A percentile compares a stretch with the other conserved stretches of the same genome.
Conservation (phyloP, 2,329 filamentous ascomycete genomes). For the Pseudogymnoascus sp. region DNA sequence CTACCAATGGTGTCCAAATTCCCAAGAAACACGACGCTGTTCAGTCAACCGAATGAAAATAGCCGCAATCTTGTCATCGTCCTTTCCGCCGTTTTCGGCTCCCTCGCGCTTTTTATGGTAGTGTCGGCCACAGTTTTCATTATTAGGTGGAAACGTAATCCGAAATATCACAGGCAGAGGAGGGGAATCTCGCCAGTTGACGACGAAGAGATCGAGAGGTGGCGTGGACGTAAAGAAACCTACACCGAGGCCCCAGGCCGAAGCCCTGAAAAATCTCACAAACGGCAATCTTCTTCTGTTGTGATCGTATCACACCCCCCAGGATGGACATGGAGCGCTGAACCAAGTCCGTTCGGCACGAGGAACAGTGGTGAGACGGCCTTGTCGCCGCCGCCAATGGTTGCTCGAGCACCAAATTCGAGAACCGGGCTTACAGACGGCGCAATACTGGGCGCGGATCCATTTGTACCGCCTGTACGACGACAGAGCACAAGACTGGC, state of each 20-base stretch:
- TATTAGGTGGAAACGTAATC: neutral
- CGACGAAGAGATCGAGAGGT: slow-evolving; percentile 58
- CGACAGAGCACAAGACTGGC: slow-evolving; percentile 46
- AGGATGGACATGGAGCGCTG: neutral
- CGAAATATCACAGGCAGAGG: neutral
- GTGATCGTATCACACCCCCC: neutral
- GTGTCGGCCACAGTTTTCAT: neutral
- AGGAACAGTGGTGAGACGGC: slow-evolving; percentile 19
- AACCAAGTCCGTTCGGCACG: slow-evolving; percentile 21
- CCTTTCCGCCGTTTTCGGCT: neutral
- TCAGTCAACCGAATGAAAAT: neutral
- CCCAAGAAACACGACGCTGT: neutral
- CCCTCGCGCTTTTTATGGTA: neutral
- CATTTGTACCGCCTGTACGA: slow-evolving; percentile 47
- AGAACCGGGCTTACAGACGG: slow-evolving; percentile 55
- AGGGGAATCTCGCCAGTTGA: slow-evolving; percentile 53
- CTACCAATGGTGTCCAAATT: neutral
- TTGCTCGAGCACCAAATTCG: slow-evolving; percentile 55
- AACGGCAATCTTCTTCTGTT: slow-evolving; percentile 2
- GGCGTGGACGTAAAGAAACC: slow-evolving; percentile 31
- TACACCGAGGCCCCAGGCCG: slow-evolving; percentile 20
- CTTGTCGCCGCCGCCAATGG: slow-evolving; percentile 35
- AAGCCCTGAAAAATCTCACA: slow-evolving; percentile 18
- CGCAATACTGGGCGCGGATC: slow-evolving; percentile 49
- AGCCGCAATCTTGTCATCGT: neutral